Percentiles rank a stretch among this genome's conserved stretches.
Evolutionary conservation across 1,284 basidiomycete genomes (phyloP).

Genomic region (Lignosus rhinocerotis): DNA sequence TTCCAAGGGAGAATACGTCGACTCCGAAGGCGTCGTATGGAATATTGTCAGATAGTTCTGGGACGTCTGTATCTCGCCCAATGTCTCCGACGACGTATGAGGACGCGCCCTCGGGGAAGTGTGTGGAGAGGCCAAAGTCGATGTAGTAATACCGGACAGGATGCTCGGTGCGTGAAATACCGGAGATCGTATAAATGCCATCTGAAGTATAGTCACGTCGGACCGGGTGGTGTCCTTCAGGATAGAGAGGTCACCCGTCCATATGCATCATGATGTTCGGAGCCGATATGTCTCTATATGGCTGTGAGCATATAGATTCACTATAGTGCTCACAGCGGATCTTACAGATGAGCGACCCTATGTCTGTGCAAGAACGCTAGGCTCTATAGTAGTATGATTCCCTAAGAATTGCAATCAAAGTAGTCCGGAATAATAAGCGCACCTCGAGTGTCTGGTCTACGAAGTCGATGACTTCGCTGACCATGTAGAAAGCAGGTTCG

Average conservation of each 20-base stretch:
- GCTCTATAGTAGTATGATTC: too few species aligned
- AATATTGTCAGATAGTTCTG: conserved; percentile 27
- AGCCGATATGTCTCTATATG: conserved; percentile 20
- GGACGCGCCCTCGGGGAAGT: conserved; percentile 8
- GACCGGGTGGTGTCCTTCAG: conserved; percentile 29
- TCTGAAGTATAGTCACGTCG: conserved; percentile 10
- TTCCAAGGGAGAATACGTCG: conserved; percentile 33
- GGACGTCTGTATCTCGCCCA: conserved; percentile 28
- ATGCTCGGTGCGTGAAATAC: conserved; percentile 11
- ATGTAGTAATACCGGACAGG: conserved; percentile 31
- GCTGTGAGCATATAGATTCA: too few species aligned
- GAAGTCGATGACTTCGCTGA: conserved; percentile 32
- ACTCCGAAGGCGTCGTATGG: conserved; percentile 34
- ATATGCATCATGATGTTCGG: conserved; percentile 36
- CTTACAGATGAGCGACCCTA: conserved; percentile 30
- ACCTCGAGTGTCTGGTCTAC: conserved; percentile 31
- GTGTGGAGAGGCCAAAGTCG: conserved; percentile 31
- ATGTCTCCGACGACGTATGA: conserved; percentile 11
- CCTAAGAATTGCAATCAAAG: too few species aligned
- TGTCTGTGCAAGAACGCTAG: conserved; percentile 28
- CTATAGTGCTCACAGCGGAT: too few species aligned
- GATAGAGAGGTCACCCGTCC: conserved; percentile 30
- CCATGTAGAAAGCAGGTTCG: conserved; percentile 20
- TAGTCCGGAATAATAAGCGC: too few species aligned
- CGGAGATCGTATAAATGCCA: not conserved